Conservation (phyloP, 768 basidiomycete species). For the Grammothele lineata region DNA sequence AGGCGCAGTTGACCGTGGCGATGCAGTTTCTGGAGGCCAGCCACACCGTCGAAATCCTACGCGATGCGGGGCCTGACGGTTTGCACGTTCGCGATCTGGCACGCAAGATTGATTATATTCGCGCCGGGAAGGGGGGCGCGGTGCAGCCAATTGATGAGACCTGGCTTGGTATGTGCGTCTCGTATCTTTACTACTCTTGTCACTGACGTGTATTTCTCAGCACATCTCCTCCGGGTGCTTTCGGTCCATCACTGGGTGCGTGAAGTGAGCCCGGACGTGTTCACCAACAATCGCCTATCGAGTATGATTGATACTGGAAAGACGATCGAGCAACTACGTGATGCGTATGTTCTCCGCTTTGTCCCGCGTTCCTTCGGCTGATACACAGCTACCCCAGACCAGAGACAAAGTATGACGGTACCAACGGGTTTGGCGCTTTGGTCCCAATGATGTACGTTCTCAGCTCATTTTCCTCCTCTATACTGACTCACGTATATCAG, state of each 20-base stretch:
- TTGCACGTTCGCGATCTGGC: slow-evolving; percentile 42
- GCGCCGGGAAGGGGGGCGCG: background rate
- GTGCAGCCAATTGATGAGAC: background rate
- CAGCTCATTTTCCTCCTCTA: background rate
- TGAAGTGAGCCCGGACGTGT: slow-evolving; percentile 18
- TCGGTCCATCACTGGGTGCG: slow-evolving; percentile 17
- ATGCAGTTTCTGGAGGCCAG: slow-evolving; percentile 54
- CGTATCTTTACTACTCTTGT: no score
- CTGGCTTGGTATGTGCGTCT: background rate
- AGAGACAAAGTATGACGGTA: slow-evolving; percentile 2
- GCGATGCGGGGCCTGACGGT: slow-evolving; percentile 52
- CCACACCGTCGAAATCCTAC: slow-evolving; percentile 63
- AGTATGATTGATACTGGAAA: slow-evolving; percentile 13
- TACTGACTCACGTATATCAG: background rate
- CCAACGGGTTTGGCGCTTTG: background rate
- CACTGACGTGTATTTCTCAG: slow-evolving; percentile 1
- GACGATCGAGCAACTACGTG: slow-evolving; percentile 1
- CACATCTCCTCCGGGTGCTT: slow-evolving; percentile 12
- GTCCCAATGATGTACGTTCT: background rate
- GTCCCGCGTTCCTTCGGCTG: background rate
- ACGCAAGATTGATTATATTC: slow-evolving; percentile 27
- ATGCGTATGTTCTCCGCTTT: background rate
- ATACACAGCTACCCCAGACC: background rate
- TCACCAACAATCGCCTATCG: slow-evolving; percentile 15
- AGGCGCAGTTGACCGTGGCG: background rate